These are phyloP conservation scores for Farysia itapuensis DNA, from an alignment of 1,284 basidiomycete species.

Conservation along the genomic window DNA sequence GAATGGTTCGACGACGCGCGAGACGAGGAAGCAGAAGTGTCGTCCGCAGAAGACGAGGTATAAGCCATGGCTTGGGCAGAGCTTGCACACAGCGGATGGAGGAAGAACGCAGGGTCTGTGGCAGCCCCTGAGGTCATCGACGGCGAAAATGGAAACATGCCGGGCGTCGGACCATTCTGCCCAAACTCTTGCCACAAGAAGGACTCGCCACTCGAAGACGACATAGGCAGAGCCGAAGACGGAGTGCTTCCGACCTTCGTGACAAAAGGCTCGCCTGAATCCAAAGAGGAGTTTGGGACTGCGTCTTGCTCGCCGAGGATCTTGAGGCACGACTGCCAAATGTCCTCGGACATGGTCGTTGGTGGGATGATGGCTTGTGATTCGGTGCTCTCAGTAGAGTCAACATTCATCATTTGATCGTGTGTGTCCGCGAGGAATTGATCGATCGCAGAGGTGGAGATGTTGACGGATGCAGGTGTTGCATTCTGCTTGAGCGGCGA, in stretches of 20 bases:
- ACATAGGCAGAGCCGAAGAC: not conserved
- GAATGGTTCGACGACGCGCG: constrained; percentile 12
- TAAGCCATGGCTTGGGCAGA: not conserved
- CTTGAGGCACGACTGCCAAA: constrained; percentile 20
- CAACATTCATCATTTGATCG: not conserved
- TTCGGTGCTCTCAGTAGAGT: not conserved
- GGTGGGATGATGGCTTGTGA: not conserved
- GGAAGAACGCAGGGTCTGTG: not conserved
- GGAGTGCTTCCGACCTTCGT: not conserved
- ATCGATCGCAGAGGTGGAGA: not conserved
- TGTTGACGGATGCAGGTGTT: not conserved
- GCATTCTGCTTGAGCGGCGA: constrained; percentile 9
- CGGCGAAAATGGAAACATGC: too few species aligned
- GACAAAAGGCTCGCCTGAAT: not conserved
- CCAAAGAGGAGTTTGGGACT: not conserved
- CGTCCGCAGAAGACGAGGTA: not conserved
- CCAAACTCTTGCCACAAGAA: not conserved
- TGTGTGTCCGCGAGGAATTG: not conserved
- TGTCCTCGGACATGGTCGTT: constrained; percentile 9
- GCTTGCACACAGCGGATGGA: not conserved
- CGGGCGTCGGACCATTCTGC: not conserved
- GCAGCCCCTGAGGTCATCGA: not conserved
- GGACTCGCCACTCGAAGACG: not conserved
- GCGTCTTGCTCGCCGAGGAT: constrained; percentile 8
- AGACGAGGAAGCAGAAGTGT: not conserved